Base-by-base conservation (phyloP, 2,329 filamentous ascomycete genomes). In the Bipolaris oryzae region DNA sequence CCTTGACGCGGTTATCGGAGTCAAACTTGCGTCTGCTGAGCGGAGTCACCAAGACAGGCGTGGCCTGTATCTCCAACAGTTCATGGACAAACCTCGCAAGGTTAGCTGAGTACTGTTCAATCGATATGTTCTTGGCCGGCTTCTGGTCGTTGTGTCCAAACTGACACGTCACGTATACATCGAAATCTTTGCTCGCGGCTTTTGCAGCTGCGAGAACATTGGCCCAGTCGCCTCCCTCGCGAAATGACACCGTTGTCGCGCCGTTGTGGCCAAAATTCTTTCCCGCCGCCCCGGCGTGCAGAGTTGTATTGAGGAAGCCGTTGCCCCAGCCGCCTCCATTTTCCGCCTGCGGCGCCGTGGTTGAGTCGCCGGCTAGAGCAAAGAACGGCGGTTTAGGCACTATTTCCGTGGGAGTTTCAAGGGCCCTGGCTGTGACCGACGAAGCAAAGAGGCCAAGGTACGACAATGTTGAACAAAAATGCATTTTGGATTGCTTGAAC, bases 121-220 rank as follows among this genome's bases (percentile, higher is more conserved):
- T 70, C 2, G 74, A 73, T 51, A 87, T 69, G 7, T 68, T 68
- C 71, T 60, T 78, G 74, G 20, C 76, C 73, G 3, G 72, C 72
- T n/a, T 78, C 63, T 84, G 85, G 65, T 88, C 85, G 55, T 87
- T 87, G 68, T 87, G 85, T 0, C 85, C 85, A 55, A 87, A 87
- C 75, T 75, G 76, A 15, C 87, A 84, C 0, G 83, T 85, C 6
- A 86, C 83, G 50, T 80, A 84, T 6, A 79, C 76, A 4, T 75
- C 62, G 57, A 78, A 79, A 5, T 68, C 73, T 16, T 77, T 69
- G 0, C 71, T 69, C 33, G 72, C 67, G 3, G 47, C 35, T 23
- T 64, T 62, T 0, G 84, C 75, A 0, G 78, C 72, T 3, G 69
- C 55, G 1, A 87, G 73, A 0, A 85, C 78, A 0, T 75, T 76